Evolutionary conservation across 495 filamentous ascomycete species (phyloP).

Genomic region (Aspergillus olivimuriae): DNA sequence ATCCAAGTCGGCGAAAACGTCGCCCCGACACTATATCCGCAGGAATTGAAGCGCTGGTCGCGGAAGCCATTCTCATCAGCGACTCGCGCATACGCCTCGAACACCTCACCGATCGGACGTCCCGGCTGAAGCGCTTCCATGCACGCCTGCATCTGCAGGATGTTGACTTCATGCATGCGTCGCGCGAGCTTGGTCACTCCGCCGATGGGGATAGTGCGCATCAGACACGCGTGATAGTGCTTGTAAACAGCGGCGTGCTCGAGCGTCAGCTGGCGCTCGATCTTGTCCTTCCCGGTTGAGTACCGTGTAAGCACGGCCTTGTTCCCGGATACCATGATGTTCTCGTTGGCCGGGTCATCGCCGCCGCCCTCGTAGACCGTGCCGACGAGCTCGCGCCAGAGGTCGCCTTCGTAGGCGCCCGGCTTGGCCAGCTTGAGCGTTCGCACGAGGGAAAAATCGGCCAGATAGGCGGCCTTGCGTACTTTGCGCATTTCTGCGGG

Average conservation of each 20-base stretch:
- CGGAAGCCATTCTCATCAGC: conserved; percentile 21
- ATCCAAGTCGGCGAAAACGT: conserved; percentile 22
- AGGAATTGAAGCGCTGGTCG: conserved; percentile 20
- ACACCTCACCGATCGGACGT: conserved; percentile 17
- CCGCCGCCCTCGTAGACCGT: conserved; percentile 20
- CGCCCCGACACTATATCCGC: conserved; percentile 17
- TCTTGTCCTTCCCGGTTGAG: conserved; percentile 17
- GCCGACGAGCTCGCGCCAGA: conserved; percentile 18
- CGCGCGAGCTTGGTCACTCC: conserved; percentile 18
- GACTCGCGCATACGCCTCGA: conserved; percentile 19
- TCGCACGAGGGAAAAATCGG: conserved; percentile 17
- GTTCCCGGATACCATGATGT: conserved; percentile 22
- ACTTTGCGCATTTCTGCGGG: conserved; percentile 19
- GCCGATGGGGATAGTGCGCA: conserved; percentile 20
- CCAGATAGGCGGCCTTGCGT: conserved; percentile 20
- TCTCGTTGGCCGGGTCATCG: conserved; percentile 21
- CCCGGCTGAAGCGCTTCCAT: conserved; percentile 19
- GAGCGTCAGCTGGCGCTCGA: conserved; percentile 18
- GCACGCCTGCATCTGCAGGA: conserved; percentile 19
- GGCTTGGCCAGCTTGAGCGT: conserved; percentile 19
- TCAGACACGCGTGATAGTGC: conserved; percentile 20
- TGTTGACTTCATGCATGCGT: conserved; percentile 16
- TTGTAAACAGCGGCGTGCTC: conserved; percentile 21
- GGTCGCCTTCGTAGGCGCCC: conserved; percentile 18
- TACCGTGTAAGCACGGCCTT: conserved; percentile 22